phyloP scores from a whole-genome alignment of 164 flowering plant species.

The Berberis thunbergii region DNA sequence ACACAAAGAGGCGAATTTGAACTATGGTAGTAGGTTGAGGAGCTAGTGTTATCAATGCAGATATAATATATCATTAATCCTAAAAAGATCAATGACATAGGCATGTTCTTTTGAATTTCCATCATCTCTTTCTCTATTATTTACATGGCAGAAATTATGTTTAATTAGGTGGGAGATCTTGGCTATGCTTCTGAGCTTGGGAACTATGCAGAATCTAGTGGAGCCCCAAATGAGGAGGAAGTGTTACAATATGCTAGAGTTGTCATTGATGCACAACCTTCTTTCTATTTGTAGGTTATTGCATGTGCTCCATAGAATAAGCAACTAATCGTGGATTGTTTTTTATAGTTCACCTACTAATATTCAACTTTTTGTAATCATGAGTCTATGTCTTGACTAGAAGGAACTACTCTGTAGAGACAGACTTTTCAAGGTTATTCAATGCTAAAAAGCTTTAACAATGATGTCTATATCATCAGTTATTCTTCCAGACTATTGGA shows the following conservation, averaged over 20 bases:
- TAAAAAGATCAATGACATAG: not conserved
- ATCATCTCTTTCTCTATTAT: not conserved
- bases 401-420: too few relatives aligned
- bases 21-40: constrained; percentile 99
- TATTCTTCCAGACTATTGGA: not conserved
- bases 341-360: not conserved
- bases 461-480: not conserved
- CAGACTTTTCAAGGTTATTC: not conserved
- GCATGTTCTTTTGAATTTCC: not conserved
- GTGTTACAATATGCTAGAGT: constrained; percentile 95
- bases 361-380: too few relatives aligned
- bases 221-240: constrained; percentile 93
- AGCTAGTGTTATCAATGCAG: constrained; percentile 94
- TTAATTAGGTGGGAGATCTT: constrained; percentile 79
- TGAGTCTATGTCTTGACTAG: too few relatives aligned
- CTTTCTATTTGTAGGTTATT: not conserved
- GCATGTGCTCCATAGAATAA: not conserved
- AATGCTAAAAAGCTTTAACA: not conserved
- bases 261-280: constrained; percentile 69
- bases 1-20: constrained; percentile 90
- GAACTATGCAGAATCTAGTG: constrained; percentile 97
- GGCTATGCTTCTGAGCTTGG: constrained; percentile 91
- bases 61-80: constrained; percentile 43
- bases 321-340: not conserved
- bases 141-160: not conserved